Evolutionary conservation across 129 eudicot genomes (phyloP).

Genomic region (Centaurea solstitialis): DNA sequence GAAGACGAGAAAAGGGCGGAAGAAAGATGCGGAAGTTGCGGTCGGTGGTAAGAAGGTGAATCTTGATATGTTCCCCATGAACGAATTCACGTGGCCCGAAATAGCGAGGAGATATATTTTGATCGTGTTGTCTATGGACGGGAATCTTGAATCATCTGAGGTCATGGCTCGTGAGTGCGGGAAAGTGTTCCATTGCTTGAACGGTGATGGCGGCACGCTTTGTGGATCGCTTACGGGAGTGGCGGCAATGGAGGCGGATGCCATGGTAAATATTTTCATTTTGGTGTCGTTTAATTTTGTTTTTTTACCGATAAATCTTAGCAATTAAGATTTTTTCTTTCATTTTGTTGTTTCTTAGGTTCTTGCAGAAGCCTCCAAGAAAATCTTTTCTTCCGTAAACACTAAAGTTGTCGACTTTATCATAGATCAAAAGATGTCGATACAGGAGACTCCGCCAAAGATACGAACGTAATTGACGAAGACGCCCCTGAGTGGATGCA

Average conservation of each 20-base stretch:
- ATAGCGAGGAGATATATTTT: constrained; percentile 73
- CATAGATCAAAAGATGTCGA: constrained; percentile 55
- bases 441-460: constrained; percentile 43
- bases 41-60: constrained; percentile 48
- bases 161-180: constrained; percentile 70
- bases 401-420: constrained; percentile 40
- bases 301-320: not conserved
- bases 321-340: constrained; percentile 10
- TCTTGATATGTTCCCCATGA: constrained; percentile 71
- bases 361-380: constrained; percentile 84
- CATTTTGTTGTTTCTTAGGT: constrained; percentile 50
- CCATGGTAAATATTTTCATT: constrained; percentile 59
- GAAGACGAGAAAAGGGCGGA: constrained; percentile 72
- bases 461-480: constrained; percentile 27
- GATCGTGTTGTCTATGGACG: constrained; percentile 65
- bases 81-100: constrained; percentile 96
- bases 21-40: constrained; percentile 66
- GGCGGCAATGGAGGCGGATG: constrained; percentile 95
- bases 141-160: constrained; percentile 79
- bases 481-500: constrained; percentile 85
- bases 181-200: constrained; percentile 80
- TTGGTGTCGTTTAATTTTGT: not conserved
- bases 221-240: constrained; percentile 89
- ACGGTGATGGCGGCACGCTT: constrained; percentile 91
- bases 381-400: constrained; percentile 61